These are phyloP conservation scores for Hypoxylon sp. DNA, from an alignment of 2,329 filamentous ascomycete genomes.

Conservation along the genomic window DNA sequence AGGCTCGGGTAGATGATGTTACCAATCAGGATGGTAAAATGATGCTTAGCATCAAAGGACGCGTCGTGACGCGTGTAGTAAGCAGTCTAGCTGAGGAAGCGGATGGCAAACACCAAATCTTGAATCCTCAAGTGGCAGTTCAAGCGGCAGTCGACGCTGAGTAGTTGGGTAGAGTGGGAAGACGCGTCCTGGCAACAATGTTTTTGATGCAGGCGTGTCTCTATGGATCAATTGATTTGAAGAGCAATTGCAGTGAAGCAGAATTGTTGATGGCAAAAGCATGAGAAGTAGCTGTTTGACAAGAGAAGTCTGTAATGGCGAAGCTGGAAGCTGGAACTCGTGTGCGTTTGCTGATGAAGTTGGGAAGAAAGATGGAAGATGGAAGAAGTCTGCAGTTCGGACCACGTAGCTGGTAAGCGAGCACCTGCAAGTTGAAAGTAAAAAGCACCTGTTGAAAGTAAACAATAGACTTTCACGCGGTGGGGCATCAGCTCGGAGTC, in stretches of 20 bases:
- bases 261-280: constrained; percentile 17
- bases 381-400: background rate
- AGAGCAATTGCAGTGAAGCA: constrained; percentile 25
- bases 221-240: constrained; percentile 13
- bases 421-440: too few species aligned
- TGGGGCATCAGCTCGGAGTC: too few species aligned
- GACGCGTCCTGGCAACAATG: constrained; percentile 28
- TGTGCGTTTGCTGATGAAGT: constrained; percentile 11
- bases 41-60: constrained; percentile 25
- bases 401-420: too few species aligned
- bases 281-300: constrained; percentile 25
- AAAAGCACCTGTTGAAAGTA: too few species aligned
- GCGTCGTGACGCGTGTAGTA: constrained; percentile 3
- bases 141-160: constrained; percentile 17
- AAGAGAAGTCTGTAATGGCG: background rate
- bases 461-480: too few species aligned
- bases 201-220: constrained; percentile 19
- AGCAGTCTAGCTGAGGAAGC: constrained; percentile 1
- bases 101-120: constrained; percentile 5
- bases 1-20: constrained; percentile 11
- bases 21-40: constrained; percentile 16
- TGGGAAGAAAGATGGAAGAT: constrained; percentile 4
- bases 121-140: too few species aligned
- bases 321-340: constrained; percentile 8
- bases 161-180: constrained; percentile 17